Conservation (phyloP, 306 rosid genomes). For the Cyamopsis tetragonoloba region DNA sequence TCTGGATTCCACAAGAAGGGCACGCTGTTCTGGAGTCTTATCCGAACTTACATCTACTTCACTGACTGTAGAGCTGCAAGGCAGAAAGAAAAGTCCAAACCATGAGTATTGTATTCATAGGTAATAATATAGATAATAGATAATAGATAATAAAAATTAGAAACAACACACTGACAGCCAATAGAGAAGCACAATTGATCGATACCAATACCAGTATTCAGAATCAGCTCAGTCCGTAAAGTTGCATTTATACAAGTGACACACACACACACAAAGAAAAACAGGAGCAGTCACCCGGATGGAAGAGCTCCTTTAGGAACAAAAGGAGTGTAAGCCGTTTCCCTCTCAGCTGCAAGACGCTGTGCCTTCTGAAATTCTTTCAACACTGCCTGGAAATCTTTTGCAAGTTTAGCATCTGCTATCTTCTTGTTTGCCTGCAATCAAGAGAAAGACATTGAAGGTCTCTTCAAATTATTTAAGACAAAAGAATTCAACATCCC, state of each 20-base stretch:
- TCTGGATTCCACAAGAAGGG: slow-evolving; percentile 80
- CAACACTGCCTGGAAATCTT: slow-evolving; percentile 91
- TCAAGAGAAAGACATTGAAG: slow-evolving; percentile 13
- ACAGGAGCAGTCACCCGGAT: slow-evolving; percentile 51
- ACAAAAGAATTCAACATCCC: slow-evolving; percentile 8
- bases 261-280: background rate
- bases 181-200: background rate
- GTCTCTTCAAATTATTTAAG: background rate
- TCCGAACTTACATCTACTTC: slow-evolving; percentile 54
- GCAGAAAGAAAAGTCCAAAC: slow-evolving; percentile 9
- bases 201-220: background rate
- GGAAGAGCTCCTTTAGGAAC: slow-evolving; percentile 72
- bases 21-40: slow-evolving; percentile 66
- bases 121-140: too few species aligned
- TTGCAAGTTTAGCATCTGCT: slow-evolving; percentile 95
- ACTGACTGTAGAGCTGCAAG: slow-evolving; percentile 63
- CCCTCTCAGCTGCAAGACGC: slow-evolving; percentile 96
- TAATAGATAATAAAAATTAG: background rate
- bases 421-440: slow-evolving; percentile 85
- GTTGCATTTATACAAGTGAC: background rate
- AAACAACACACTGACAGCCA: background rate
- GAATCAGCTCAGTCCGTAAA: background rate
- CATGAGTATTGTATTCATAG: slow-evolving; percentile 11
- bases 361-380: slow-evolving; percentile 97
- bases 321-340: slow-evolving; percentile 84